Evolutionary conservation across 768 basidiomycete species (phyloP).

Genomic region (Rhizopogon vesiculosus): DNA sequence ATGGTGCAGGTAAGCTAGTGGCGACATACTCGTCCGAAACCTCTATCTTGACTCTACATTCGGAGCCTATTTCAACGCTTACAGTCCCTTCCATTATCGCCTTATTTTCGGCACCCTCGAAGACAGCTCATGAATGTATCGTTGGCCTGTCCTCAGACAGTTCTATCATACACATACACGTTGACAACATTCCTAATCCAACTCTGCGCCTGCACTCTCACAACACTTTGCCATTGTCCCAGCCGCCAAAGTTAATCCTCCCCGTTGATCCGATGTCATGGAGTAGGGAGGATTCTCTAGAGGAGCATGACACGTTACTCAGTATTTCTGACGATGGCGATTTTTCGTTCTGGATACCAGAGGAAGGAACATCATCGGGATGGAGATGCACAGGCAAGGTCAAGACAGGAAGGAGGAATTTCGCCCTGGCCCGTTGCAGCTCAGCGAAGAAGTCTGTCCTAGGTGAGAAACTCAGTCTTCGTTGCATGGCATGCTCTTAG

Average conservation of each 20-base stretch:
- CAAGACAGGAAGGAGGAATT: conserved; percentile 59
- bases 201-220: conserved; percentile 44
- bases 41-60: conserved; percentile 49
- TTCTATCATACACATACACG: conserved; percentile 53
- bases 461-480: conserved; percentile 40
- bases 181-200: conserved; percentile 29
- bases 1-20: conserved; percentile 42
- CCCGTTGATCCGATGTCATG: conserved; percentile 90
- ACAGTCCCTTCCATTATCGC: conserved; percentile 48
- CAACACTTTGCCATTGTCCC: conserved; percentile 47
- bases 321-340: conserved; percentile 76
- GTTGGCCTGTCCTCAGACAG: conserved; percentile 63
- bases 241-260: conserved; percentile 49
- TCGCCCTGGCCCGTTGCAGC: conserved; percentile 78
- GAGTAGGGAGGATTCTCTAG: conserved; percentile 45
- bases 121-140: conserved; percentile 47
- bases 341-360: conserved; percentile 83
- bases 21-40: conserved; percentile 54
- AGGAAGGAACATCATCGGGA: conserved; percentile 27
- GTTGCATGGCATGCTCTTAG: neutral
- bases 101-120: conserved; percentile 64
- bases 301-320: conserved; percentile 67
- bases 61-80: conserved; percentile 36
- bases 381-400: conserved; percentile 77
- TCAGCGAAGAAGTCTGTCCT: conserved; percentile 90